These are phyloP conservation scores for Arachis stenosperma DNA, from an alignment of 306 rosid genomes.

Conservation along the genomic window DNA sequence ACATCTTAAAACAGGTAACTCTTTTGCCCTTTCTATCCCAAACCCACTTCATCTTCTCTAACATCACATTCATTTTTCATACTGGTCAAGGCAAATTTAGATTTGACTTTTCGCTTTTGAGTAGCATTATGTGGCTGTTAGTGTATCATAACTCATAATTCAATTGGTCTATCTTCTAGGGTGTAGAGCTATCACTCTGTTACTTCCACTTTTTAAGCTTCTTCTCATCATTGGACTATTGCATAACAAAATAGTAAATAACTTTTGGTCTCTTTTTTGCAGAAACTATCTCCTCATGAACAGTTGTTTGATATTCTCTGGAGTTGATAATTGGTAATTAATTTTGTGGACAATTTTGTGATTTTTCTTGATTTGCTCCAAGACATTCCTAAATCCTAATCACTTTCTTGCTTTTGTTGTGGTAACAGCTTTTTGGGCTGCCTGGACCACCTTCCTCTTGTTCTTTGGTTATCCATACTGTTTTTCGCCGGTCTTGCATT, in stretches of 20 bases:
- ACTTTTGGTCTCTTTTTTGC: conserved; percentile 38
- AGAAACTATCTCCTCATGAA: conserved; percentile 98
- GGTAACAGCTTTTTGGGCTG: conserved; percentile 82
- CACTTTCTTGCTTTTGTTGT: conserved; percentile 43
- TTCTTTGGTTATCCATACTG: conserved; percentile 98
- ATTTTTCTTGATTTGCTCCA: conserved; percentile 22
- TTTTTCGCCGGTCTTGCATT: conserved; percentile 83
- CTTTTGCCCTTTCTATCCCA: not conserved
- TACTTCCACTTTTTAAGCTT: not conserved
- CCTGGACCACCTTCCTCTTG: conserved; percentile 63
- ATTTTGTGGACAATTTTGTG: conserved; percentile 63
- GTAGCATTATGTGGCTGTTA: no score
- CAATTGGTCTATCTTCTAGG: no score
- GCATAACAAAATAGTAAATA: conserved; percentile 25
- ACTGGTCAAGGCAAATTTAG: no score
- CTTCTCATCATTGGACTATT: conserved; percentile 32
- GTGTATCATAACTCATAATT: no score
- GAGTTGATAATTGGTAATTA: conserved; percentile 61
- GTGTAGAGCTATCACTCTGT: not conserved
- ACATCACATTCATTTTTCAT: no score
- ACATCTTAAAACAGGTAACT: not conserved
- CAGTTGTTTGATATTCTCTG: conserved; percentile 74
- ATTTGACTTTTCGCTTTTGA: no score
- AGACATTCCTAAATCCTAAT: no score
- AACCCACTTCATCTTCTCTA: not conserved